Base-by-base conservation (phyloP, 257 asterid species). In the Forsythia suspensa region DNA sequence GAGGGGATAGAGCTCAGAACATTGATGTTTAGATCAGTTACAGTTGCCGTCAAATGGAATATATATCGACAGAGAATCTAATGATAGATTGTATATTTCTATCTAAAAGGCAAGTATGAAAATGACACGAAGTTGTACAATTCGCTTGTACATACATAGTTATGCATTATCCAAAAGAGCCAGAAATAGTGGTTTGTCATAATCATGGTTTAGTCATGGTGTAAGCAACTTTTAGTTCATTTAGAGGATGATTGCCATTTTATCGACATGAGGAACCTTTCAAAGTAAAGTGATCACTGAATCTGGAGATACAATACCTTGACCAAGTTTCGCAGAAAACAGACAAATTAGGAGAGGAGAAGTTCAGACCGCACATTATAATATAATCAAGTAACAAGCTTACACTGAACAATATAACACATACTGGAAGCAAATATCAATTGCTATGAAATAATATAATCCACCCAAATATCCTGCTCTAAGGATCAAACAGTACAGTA, bases 11-110 rank as follows among this genome's bases (percentile, higher is more conserved):
- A 91, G 70, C 97, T 97, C 74, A 94, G 88, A 70, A 84, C 57
- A 84, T 94, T 94, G 84, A 94, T 97, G 86, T 92, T 96, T 82
- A 94, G 88, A 87, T 94, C 98, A 52, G 98, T 92, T 61, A 94
- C 65, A 21, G 98, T 92, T 65, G 97, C 98, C 74, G 92, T 90
- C 16, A 48, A 80, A 48, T 55, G 41, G 66, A 29, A 72, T 43
- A 43, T 43, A 43, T 43, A 43, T 43, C 13, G 11, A 43, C 11
- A 1, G 1, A 29, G 34, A 43, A 43, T 70, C 57, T 48, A 72
- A 40, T 16, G 46, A 36, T 55, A 39, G 40, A 61, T 24, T 8
- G n/a, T 29, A 81, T 65, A 76, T 77, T 61, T 70, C 51, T 61
- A 48, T 59, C 41, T 4, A 38, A 34, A 77, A 67, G 43, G 52